Evolutionary conservation across 768 basidiomycete species (phyloP).

Genomic region (Suillus bovinus): DNA sequence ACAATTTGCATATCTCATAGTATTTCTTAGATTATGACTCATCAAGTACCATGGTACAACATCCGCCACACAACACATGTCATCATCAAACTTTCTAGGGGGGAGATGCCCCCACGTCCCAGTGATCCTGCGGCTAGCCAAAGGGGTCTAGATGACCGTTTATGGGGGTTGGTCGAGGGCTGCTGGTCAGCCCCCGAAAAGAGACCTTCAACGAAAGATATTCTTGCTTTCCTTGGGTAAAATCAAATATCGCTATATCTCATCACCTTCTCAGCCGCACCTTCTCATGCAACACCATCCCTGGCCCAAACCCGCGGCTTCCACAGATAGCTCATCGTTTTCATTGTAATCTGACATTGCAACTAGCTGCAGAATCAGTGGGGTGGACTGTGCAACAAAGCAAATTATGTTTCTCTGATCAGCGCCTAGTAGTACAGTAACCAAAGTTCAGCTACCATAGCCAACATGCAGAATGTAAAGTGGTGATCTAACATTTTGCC

Average conservation of each 20-base stretch:
- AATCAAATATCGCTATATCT: not conserved
- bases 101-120: slow-evolving; percentile 47
- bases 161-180: slow-evolving; percentile 44
- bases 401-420: too few relatives aligned
- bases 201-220: slow-evolving; percentile 42
- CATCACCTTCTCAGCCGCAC: slow-evolving; percentile 32
- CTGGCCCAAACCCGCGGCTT: slow-evolving; percentile 42
- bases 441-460: too few relatives aligned
- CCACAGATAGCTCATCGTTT: slow-evolving; percentile 21
- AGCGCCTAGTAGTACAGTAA: too few relatives aligned
- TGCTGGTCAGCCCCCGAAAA: slow-evolving; percentile 43
- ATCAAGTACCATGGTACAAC: slow-evolving; percentile 50
- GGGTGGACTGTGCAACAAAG: too few relatives aligned
- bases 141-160: slow-evolving; percentile 45
- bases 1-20: slow-evolving; percentile 2
- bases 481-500: too few relatives aligned
- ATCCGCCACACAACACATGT: slow-evolving; percentile 55
- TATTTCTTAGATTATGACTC: slow-evolving; percentile 47
- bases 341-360: slow-evolving; percentile 18
- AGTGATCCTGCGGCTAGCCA: slow-evolving; percentile 30
- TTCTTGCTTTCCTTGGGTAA: slow-evolving; percentile 25
- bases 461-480: too few relatives aligned
- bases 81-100: slow-evolving; percentile 42
- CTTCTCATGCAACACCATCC: slow-evolving; percentile 48
- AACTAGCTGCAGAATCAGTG: too few relatives aligned